Percentiles rank a stretch among this genome's conserved stretches.
Conservation (phyloP, 2,329 filamentous ascomycete species). For the Colletotrichum zoysiae region DNA sequence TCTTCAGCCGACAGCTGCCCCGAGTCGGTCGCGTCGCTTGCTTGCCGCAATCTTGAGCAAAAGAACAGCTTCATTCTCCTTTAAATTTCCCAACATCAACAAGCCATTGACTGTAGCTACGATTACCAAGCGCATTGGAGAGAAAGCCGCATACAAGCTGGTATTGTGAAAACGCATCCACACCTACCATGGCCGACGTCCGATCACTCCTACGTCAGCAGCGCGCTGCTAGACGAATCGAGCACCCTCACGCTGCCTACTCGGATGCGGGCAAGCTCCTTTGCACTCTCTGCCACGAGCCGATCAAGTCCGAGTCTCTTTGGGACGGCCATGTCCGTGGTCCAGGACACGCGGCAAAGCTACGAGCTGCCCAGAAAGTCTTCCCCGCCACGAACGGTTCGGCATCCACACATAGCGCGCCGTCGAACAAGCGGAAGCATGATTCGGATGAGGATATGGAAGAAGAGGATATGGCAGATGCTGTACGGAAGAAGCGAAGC, state of each 20-base stretch:
- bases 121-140: background rate
- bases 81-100: constrained; percentile 14
- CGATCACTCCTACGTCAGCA: constrained; percentile 84
- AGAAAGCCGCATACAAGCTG: background rate
- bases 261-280: constrained; percentile 75
- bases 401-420: constrained; percentile 13
- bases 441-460: constrained; percentile 46
- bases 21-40: constrained; percentile 23
- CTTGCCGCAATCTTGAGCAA: constrained; percentile 22
- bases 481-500: constrained; percentile 60
- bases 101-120: constrained; percentile 27
- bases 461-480: constrained; percentile 53
- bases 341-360: constrained; percentile 53
- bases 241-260: constrained; percentile 77
- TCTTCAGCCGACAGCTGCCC: constrained; percentile 20
- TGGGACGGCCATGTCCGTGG: constrained; percentile 74
- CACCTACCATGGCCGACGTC: constrained; percentile 77
- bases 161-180: constrained; percentile 19
- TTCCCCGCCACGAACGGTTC: constrained; percentile 32
- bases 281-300: constrained; percentile 75
- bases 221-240: constrained; percentile 78
- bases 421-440: constrained; percentile 48
- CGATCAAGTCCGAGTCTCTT: constrained; percentile 73
- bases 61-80: constrained; percentile 14
- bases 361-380: constrained; percentile 12